phyloP scores from a whole-genome alignment of 1,284 basidiomycete species.

The Somion occarium region DNA sequence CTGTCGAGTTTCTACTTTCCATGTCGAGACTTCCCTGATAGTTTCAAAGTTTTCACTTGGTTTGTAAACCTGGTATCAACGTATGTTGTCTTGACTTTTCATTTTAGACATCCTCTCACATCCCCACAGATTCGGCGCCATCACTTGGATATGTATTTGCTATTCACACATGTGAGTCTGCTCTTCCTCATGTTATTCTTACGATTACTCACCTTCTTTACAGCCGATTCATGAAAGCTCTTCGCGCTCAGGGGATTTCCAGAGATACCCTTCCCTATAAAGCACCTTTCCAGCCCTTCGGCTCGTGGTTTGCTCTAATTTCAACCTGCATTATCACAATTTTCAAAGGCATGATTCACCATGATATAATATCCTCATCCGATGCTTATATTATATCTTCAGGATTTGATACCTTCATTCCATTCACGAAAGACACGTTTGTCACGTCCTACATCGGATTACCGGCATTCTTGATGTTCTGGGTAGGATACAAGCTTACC shows the following conservation, averaged over 20 bases:
- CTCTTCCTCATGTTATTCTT: background rate
- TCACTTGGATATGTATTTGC: conserved; percentile 72
- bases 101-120: conserved; percentile 25
- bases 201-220: conserved; percentile 4
- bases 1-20: conserved; percentile 5
- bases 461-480: conserved; percentile 52
- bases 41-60: conserved; percentile 55
- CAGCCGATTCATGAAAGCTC: conserved; percentile 65
- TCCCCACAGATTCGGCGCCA: conserved; percentile 45
- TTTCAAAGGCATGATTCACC: conserved; percentile 46
- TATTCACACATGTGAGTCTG: conserved; percentile 57
- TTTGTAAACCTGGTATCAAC: conserved; percentile 60
- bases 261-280: conserved; percentile 65
- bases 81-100: background rate
- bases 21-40: background rate
- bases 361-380: background rate
- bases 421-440: conserved; percentile 56
- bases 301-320: conserved; percentile 57
- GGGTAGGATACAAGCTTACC: conserved; percentile 53
- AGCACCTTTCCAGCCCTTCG: conserved; percentile 62
- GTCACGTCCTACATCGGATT: conserved; percentile 58
- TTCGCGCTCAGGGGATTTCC: conserved; percentile 61
- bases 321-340: conserved; percentile 57
- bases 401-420: conserved; percentile 40
- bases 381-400: background rate